Evolutionary conservation across 2,329 filamentous ascomycete species (phyloP).

Genomic region (Piedraia hortae): DNA sequence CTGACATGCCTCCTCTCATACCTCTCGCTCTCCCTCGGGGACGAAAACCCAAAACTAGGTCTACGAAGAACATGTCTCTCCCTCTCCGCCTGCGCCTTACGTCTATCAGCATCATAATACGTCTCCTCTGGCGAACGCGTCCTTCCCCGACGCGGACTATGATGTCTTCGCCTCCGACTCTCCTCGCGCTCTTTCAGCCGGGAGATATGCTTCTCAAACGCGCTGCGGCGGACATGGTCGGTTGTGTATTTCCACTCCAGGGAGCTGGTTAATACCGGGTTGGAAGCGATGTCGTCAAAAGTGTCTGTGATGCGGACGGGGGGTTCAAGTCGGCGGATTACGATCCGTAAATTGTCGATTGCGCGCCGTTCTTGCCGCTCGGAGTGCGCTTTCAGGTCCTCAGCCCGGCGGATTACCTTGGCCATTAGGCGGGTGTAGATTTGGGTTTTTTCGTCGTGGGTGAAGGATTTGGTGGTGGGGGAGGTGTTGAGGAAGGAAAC

Average conservation of each 20-base stretch:
- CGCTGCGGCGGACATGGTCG: constrained; percentile 55
- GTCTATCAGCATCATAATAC: constrained; percentile 81
- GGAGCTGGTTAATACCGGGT: too few species aligned
- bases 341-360: constrained; percentile 57
- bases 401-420: constrained; percentile 51
- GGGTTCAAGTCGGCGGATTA: constrained; percentile 74
- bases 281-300: constrained; percentile 67
- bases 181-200: constrained; percentile 69
- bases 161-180: constrained; percentile 17
- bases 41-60: constrained; percentile 17
- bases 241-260: constrained; percentile 80
- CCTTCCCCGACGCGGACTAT: constrained; percentile 13
- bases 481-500: constrained; percentile 56
- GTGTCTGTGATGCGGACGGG: constrained; percentile 51
- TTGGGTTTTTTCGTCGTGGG: constrained; percentile 47
- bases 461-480: constrained; percentile 65
- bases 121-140: constrained; percentile 66
- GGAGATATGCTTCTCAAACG: constrained; percentile 77
- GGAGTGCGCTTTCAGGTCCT: constrained; percentile 55
- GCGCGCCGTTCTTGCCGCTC: constrained; percentile 69
- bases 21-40: constrained; percentile 7
- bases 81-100: constrained; percentile 76
- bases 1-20: constrained; percentile 9
- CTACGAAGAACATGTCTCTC: constrained; percentile 88
- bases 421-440: constrained; percentile 76